Base-by-base conservation (phyloP, 208 protist genomes). In the Vickermania ingenoplastis region DNA sequence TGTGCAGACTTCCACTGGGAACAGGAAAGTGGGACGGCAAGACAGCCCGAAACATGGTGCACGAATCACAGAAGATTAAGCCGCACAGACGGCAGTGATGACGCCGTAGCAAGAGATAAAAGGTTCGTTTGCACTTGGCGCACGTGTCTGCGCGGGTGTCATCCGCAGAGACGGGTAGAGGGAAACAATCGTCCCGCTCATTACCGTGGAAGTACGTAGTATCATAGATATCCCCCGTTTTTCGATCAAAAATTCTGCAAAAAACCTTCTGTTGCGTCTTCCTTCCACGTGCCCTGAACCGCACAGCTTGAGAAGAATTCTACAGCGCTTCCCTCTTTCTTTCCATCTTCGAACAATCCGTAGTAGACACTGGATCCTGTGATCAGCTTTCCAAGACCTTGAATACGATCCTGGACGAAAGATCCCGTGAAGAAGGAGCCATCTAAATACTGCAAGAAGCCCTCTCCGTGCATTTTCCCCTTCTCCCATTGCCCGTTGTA, bases 41-140 rank as follows among this genome's bases (percentile, higher is more conserved):
- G 4, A 67, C 53, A 0, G 83, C 86, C 1, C 85, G 74, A 45
- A 71, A 63, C 59, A 81, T 71, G 11, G 86, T 75, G 77, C 94
- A 97, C n/a, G 67, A 57, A 54, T 89, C 81, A 64, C 94, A 97
- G 58, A 92, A 87, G 5, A 97, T 71, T 14, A 87, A 61, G 1
- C 95, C 95, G 68, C 95, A 97, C 23, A 95, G 60, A 24, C 95
- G 84, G 72, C 95, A 97, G 68, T 97, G 94, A 66, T 94, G 88
- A 2, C 86, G 83, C 13, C 88, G 81, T 1, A 85, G 67, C 51
- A 97, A 91, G 21, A 95, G 65, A 24, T 61, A 75, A 67, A 97
- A 97, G 22, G 69, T 30, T 0, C 57, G 63, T 49, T 64, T 50
- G 65, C 95, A 97, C 54, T 90, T 67, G 26, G 70, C 78, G 65